A percentile compares a stretch with the other conserved stretches of the same genome.
Evolutionary conservation across 495 filamentous ascomycete species (phyloP).

Genomic region (Penicillium nucicola): DNA sequence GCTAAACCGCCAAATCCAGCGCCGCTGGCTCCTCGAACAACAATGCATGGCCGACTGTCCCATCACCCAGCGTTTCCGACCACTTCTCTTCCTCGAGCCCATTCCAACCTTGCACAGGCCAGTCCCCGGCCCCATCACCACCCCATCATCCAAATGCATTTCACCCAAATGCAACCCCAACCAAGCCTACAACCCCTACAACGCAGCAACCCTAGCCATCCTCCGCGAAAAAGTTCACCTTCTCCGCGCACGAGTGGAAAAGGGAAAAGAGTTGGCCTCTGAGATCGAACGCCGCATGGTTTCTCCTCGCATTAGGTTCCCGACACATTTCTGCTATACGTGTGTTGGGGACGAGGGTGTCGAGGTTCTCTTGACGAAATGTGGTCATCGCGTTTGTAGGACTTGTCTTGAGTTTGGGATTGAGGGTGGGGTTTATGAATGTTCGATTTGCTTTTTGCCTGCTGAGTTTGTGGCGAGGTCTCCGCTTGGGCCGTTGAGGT

Average conservation of each 20-base stretch:
- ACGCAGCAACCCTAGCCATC: neutral
- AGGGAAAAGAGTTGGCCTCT: conserved; percentile 25
- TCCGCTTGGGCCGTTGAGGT: neutral
- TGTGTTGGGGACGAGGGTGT: conserved; percentile 18
- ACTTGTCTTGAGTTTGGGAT: conserved; percentile 23
- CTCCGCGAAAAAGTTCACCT: conserved; percentile 11
- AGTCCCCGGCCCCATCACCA: too few species aligned
- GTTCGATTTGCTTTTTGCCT: conserved; percentile 24
- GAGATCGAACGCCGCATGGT: conserved; percentile 25
- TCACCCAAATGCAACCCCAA: neutral
- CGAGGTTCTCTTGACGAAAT: conserved; percentile 21
- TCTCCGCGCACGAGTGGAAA: conserved; percentile 25
- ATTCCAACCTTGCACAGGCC: conserved; percentile 17
- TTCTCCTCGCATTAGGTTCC: conserved; percentile 5
- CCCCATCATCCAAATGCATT: neutral
- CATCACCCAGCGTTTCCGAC: conserved; percentile 15
- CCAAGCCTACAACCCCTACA: conserved; percentile 3
- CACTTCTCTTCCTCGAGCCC: conserved; percentile 20
- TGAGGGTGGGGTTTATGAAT: conserved; percentile 17
- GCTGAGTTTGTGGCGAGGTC: conserved; percentile 10
- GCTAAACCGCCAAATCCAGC: conserved; percentile 25
- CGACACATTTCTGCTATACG: conserved; percentile 27
- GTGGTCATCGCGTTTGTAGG: conserved; percentile 23
- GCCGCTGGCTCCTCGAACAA: conserved; percentile 24
- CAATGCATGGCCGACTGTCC: conserved; percentile 15